Base-by-base conservation (phyloP, 2,329 filamentous ascomycete genomes). In the Talaromyces sp. region DNA sequence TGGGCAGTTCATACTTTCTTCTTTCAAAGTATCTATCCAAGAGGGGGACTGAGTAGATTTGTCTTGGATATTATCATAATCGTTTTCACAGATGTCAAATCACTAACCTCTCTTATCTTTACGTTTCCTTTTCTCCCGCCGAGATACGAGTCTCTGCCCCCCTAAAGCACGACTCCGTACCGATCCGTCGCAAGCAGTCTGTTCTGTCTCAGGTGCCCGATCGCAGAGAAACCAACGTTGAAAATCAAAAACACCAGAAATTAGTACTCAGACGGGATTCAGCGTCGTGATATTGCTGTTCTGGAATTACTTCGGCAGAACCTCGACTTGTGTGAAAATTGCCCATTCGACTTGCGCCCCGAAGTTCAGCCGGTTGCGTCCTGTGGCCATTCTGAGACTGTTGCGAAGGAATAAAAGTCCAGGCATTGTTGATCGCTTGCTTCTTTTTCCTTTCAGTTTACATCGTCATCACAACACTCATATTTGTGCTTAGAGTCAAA, bases 361-460 rank as follows among this genome's bases (percentile, higher is more conserved):
- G 25, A 64, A 19, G 25, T 49, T 58, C 35, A 50, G 33, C 62
- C 62, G 43, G 17, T 59, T 58, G 52, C n/a, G 41, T 57, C 41
- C 31, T 59, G 33, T 39, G 59, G 59, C 43, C 31, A 61, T 49
- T 50, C 25, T 39, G 56, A 59, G 22, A 27, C 25, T 6, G 22
- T 19, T n/a, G 56, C 19, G 37, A 43, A 59, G 31, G 39, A 25
- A 27, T 22, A 59, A 59, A 39, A 43, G n/a, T 25, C 13, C 9
- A 33, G 25, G 47, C 47, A 54, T 19, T 54, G 50, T 54, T 33
- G 17, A 33, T 10, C 27, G 19, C 31, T 56, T 35, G 25, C 8
- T 19, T 54, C 27, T 13, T 54, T 33, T 15, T 25, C 39, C 52
- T 25, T 17, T 56, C 31, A 56, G 7, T 39, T 19, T 17, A 22